phyloP scores from a whole-genome alignment of 2,329 filamentous ascomycete species.

The Chaetomium sp. region DNA sequence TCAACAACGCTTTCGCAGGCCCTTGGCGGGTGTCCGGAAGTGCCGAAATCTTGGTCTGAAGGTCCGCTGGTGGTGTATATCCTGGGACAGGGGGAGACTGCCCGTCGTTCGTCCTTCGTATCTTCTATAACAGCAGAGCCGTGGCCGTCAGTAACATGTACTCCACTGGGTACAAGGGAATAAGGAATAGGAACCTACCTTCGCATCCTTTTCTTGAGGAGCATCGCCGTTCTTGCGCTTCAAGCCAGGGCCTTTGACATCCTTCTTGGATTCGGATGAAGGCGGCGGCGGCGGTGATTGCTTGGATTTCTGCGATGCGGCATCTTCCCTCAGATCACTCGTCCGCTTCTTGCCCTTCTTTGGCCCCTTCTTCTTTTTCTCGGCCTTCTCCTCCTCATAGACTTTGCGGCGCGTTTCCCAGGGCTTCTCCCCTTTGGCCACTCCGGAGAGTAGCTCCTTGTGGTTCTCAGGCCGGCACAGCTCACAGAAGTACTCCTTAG shows the following conservation, averaged over 20 bases:
- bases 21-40: constrained; percentile 60
- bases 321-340: constrained; percentile 55
- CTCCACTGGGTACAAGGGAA: background rate
- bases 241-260: constrained; percentile 32
- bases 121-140: constrained; percentile 31
- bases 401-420: constrained; percentile 68
- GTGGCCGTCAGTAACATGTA: constrained; percentile 29
- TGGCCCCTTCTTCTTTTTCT: constrained; percentile 57
- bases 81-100: constrained; percentile 33
- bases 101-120: constrained; percentile 50
- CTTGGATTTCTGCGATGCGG: constrained; percentile 32
- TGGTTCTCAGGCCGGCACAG: constrained; percentile 80
- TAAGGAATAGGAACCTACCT: constrained; percentile 33
- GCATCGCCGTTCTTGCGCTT: constrained; percentile 56
- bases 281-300: constrained; percentile 28
- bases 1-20: constrained; percentile 63
- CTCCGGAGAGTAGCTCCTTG: constrained; percentile 68
- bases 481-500: constrained; percentile 88
- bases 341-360: constrained; percentile 60
- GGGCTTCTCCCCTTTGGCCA: constrained; percentile 73
- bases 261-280: constrained; percentile 36
- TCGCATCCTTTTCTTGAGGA: constrained; percentile 45
- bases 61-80: constrained; percentile 46
- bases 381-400: constrained; percentile 55
- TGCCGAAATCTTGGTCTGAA: constrained; percentile 45